A percentile compares a stretch with the other conserved stretches of the same genome.
phyloP scores from a whole-genome alignment of 2,329 filamentous ascomycete species.

The Alternaria arbusti region DNA sequence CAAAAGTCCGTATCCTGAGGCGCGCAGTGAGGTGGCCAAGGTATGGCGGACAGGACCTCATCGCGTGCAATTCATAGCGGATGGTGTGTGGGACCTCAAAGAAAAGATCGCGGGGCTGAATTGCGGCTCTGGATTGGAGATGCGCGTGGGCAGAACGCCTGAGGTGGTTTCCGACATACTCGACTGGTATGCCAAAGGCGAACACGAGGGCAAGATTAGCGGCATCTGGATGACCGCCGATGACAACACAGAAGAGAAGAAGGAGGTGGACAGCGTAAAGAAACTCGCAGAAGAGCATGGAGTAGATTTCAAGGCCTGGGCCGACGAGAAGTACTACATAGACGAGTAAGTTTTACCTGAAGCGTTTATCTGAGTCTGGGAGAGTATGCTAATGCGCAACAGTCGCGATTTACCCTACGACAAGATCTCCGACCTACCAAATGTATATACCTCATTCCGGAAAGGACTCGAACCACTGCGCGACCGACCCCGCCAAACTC shows the following conservation, averaged over 20 bases:
- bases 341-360: constrained; percentile 68
- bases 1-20: constrained; percentile 68
- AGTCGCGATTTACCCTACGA: constrained; percentile 71
- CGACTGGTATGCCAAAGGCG: constrained; percentile 47
- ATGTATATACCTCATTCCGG: constrained; percentile 77
- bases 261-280: constrained; percentile 66
- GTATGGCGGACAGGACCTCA: constrained; percentile 79
- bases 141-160: constrained; percentile 67
- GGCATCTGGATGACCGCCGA: constrained; percentile 78
- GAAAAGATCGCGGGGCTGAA: constrained; percentile 62
- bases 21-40: constrained; percentile 67
- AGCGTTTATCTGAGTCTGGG: background rate
- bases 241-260: constrained; percentile 71
- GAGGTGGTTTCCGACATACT: constrained; percentile 68
- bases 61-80: constrained; percentile 73
- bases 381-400: constrained; percentile 7
- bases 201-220: constrained; percentile 57
- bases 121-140: constrained; percentile 62
- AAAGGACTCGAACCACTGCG: constrained; percentile 76
- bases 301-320: constrained; percentile 69
- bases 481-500: constrained; percentile 63
- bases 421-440: constrained; percentile 66
- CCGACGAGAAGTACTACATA: constrained; percentile 79
- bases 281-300: constrained; percentile 59
- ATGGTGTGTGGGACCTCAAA: constrained; percentile 77